Evolutionary conservation across 2,329 filamentous ascomycete species (phyloP).

Genomic region (Scedosporium dehoogii): DNA sequence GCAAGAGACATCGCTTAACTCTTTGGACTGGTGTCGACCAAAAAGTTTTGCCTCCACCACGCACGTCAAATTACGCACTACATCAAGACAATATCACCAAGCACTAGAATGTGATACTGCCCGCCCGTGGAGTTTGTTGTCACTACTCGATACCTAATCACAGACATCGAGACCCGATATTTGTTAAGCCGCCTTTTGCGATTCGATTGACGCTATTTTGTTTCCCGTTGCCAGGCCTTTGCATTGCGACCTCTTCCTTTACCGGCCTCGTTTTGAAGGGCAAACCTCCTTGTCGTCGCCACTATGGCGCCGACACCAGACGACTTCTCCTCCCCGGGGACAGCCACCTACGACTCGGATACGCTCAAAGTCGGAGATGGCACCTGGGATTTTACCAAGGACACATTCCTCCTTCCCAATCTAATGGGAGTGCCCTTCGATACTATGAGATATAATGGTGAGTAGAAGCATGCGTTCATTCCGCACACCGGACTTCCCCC

Average conservation of each 20-base stretch:
- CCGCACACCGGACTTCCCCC: not conserved
- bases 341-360: conserved; percentile 61
- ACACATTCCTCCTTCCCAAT: conserved; percentile 70
- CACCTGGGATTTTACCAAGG: conserved; percentile 70
- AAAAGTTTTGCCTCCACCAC: not conserved
- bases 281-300: conserved; percentile 27
- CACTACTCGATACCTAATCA: not conserved
- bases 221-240: not conserved
- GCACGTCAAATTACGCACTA: not conserved
- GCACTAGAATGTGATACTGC: not conserved
- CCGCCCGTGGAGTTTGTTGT: not conserved
- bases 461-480: conserved; percentile 11
- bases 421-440: conserved; percentile 67
- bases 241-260: not conserved
- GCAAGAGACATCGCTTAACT: not conserved
- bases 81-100: not conserved
- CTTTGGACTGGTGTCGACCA: not conserved
- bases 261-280: conserved; percentile 1
- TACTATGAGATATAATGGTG: conserved; percentile 79
- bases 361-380: conserved; percentile 73
- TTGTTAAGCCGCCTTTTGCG: not conserved
- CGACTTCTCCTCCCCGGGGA: conserved; percentile 58
- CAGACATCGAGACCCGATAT: not conserved
- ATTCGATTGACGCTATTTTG: not conserved
- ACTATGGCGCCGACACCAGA: conserved; percentile 50